Percentiles rank a stretch among this genome's conserved stretches.
Conservation (phyloP, 73 alveolate species). For the Paramecium sonneborni region DNA sequence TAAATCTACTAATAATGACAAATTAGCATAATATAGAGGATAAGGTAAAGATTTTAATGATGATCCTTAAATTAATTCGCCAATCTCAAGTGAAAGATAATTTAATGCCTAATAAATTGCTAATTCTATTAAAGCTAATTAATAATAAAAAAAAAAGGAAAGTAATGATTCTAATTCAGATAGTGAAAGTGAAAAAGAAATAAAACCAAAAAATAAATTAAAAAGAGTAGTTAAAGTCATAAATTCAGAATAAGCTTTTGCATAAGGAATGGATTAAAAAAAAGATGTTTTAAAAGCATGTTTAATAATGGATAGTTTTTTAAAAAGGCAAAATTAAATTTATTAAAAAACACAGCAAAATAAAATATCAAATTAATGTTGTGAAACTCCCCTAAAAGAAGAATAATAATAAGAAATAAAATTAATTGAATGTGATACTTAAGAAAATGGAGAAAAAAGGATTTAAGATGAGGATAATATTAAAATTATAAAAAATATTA, state of each 20-base stretch:
- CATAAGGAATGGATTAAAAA: background rate
- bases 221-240: background rate
- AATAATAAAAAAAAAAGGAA: background rate
- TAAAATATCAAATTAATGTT: background rate
- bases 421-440: background rate
- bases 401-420: background rate
- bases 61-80: background rate
- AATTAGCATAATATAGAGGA: background rate
- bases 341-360: background rate
- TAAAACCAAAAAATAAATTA: background rate
- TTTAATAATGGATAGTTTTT: conserved; percentile 14
- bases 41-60: background rate
- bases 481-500: background rate
- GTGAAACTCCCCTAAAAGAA: background rate
- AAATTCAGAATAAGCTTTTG: background rate
- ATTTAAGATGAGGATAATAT: background rate
- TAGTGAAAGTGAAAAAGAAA: background rate
- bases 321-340: background rate
- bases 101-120: background rate
- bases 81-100: background rate
- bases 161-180: background rate
- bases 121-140: background rate
- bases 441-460: background rate
- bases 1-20: background rate
- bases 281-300: conserved; percentile 42